A percentile compares a stretch with the other conserved stretches of the same genome.
These are phyloP conservation scores for Onygenales sp. DNA, from an alignment of 2,329 filamentous ascomycete genomes.

Conservation along the genomic window DNA sequence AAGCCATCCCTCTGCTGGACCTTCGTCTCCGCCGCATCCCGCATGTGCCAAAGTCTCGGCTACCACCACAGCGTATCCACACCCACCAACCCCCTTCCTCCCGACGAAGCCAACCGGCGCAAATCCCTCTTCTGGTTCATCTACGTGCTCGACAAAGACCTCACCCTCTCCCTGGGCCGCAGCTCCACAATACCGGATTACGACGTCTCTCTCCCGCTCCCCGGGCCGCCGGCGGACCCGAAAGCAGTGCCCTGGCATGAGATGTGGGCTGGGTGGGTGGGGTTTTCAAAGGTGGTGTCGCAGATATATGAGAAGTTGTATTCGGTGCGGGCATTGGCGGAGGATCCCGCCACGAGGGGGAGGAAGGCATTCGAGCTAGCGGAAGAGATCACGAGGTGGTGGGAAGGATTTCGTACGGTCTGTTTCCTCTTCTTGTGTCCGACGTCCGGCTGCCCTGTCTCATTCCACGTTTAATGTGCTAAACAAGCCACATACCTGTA, in stretches of 20 bases:
- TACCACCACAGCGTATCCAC: constrained; percentile 42
- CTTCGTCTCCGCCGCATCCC: constrained; percentile 49
- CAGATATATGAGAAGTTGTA: constrained; percentile 52
- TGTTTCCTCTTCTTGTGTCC: background rate
- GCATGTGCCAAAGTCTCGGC: constrained; percentile 53
- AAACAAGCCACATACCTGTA: background rate
- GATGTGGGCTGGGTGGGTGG: constrained; percentile 47
- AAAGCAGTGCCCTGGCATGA: constrained; percentile 29
- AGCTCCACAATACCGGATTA: constrained; percentile 50
- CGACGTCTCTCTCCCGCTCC: constrained; percentile 46
- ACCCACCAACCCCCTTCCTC: constrained; percentile 13
- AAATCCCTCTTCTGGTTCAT: constrained; percentile 46
- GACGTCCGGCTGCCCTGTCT: background rate
- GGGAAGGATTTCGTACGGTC: constrained; percentile 1
- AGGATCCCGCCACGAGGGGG: constrained; percentile 18
- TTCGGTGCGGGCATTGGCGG: constrained; percentile 22
- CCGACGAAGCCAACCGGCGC: constrained; percentile 17
- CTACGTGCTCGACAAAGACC: constrained; percentile 50
- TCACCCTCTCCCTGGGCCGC: constrained; percentile 51
- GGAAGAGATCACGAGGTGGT: constrained; percentile 16
- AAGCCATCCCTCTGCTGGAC: constrained; percentile 56
- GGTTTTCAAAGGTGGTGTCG: constrained; percentile 47
- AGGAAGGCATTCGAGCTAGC: constrained; percentile 21
- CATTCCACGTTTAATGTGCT: background rate
- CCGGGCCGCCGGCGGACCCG: constrained; percentile 15